Conservation (phyloP, 257 asterid species). For the Solanum rostratum region DNA sequence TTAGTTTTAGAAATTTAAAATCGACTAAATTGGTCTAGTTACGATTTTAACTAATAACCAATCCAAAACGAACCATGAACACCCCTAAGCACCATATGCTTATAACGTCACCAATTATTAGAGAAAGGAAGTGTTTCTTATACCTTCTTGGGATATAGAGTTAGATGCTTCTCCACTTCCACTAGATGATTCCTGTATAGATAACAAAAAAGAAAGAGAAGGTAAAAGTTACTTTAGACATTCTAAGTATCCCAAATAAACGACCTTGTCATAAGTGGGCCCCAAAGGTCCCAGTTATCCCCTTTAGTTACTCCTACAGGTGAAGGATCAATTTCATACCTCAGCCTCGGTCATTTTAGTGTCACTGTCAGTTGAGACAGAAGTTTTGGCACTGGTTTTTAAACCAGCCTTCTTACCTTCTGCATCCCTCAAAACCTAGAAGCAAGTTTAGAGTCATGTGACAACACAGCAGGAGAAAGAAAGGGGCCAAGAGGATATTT, state of each 20-base stretch:
- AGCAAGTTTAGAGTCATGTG: background rate
- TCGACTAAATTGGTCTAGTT: too few relatives aligned
- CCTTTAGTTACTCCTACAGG: background rate
- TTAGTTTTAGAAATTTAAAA: too few relatives aligned
- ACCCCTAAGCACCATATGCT: background rate
- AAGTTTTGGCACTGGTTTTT: slow-evolving; percentile 49
- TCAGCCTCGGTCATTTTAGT: slow-evolving; percentile 75
- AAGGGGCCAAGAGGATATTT: background rate
- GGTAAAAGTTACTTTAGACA: background rate
- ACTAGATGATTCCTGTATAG: slow-evolving; percentile 66
- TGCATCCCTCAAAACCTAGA: slow-evolving; percentile 75
- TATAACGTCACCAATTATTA: background rate
- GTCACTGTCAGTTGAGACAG: slow-evolving; percentile 43
- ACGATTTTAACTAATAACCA: too few relatives aligned
- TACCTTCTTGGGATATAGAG: slow-evolving; percentile 58
- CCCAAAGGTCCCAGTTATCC: background rate
- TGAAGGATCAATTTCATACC: slow-evolving; percentile 30
- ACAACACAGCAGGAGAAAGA: background rate
- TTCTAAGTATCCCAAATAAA: background rate
- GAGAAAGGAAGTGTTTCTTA: background rate
- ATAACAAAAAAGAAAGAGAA: background rate
- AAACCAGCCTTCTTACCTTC: slow-evolving; percentile 87
- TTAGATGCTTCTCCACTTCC: slow-evolving; percentile 45
- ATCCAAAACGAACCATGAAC: too few relatives aligned
- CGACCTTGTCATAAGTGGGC: background rate